A percentile compares a stretch with the other conserved stretches of the same genome.
Evolutionary conservation across 176 grass and related monocot species (phyloP).

Genomic region (Olyra latifolia): DNA sequence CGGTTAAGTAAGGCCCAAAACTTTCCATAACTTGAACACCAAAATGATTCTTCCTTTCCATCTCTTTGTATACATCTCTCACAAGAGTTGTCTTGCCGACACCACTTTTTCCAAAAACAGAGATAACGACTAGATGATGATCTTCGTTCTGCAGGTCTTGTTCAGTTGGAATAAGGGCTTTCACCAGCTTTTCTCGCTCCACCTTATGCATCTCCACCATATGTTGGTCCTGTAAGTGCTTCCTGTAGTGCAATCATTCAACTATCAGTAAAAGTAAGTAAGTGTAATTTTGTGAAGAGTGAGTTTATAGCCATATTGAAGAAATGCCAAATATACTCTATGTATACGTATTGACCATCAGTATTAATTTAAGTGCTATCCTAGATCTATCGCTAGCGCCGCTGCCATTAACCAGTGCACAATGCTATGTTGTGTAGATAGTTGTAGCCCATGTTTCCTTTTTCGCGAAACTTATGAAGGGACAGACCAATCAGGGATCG

Average conservation of each 20-base stretch:
- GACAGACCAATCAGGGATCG: too few species aligned
- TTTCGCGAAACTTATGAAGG: too few species aligned
- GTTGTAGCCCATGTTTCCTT: too few species aligned
- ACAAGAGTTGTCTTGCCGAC: conserved; percentile 26
- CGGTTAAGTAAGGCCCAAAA: conserved; percentile 1
- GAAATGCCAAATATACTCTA: too few species aligned
- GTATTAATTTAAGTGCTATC: too few species aligned
- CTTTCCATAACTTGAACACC: not conserved
- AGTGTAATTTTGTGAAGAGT: not conserved
- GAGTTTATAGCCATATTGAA: not conserved
- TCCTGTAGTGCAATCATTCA: not conserved
- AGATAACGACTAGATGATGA: not conserved
- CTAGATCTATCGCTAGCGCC: too few species aligned
- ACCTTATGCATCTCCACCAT: not conserved
- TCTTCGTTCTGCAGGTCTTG: not conserved
- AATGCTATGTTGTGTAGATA: too few species aligned
- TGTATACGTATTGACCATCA: too few species aligned
- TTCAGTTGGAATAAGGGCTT: not conserved
- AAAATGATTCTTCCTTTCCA: not conserved
- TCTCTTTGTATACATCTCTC: not conserved
- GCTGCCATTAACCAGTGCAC: too few species aligned
- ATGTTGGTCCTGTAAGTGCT: not conserved
- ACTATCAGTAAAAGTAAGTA: not conserved
- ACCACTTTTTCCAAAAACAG: not conserved
- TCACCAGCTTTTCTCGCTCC: not conserved